phyloP scores from a whole-genome alignment of 2,329 filamentous ascomycete species.

The Sclerotinia subarctica region DNA sequence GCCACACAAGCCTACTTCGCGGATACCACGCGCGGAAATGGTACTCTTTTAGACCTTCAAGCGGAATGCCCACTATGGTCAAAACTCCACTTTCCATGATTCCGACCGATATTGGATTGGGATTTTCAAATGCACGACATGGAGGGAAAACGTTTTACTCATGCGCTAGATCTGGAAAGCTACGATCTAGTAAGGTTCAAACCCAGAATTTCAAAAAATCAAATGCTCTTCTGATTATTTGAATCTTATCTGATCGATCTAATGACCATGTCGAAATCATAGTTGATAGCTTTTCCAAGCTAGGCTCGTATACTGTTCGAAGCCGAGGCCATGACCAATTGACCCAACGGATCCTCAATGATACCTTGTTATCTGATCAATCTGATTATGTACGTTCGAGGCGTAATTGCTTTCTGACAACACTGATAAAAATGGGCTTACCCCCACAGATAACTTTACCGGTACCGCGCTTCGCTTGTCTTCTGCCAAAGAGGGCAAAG shows the following conservation, averaged over 20 bases:
- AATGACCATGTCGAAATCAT: background rate
- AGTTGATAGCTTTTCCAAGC: background rate
- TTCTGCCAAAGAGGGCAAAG: background rate
- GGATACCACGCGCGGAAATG: background rate
- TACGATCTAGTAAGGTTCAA: background rate
- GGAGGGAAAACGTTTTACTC: background rate
- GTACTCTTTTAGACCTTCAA: background rate
- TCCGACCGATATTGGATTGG: background rate
- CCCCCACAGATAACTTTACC: background rate
- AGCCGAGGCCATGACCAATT: no score
- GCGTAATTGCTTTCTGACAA: background rate
- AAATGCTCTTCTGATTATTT: background rate
- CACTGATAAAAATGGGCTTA: background rate
- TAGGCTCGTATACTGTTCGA: no score
- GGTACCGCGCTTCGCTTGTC: constrained; percentile 7
- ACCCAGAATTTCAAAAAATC: background rate
- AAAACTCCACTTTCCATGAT: background rate
- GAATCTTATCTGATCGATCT: constrained; percentile 11
- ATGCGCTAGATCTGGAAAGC: background rate
- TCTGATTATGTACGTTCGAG: background rate
- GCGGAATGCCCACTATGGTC: background rate
- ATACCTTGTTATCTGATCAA: constrained; percentile 14
- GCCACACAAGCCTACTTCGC: background rate
- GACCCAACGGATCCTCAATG: background rate
- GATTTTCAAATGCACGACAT: background rate